phyloP scores from a whole-genome alignment of 257 asterid genomes.

The Phtheirospermum japonicum region DNA sequence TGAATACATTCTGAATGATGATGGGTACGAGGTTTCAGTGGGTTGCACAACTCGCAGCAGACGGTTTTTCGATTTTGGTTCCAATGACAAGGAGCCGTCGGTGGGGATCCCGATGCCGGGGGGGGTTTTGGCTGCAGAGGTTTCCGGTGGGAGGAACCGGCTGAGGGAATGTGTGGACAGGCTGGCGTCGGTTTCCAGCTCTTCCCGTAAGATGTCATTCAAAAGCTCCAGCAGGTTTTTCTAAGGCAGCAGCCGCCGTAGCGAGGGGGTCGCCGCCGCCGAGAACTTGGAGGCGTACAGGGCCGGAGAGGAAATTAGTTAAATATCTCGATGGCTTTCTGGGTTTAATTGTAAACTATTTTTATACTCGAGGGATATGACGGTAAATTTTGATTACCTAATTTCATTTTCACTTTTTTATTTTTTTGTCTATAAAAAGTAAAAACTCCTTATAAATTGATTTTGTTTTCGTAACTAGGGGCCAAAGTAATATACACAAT shows the following conservation, averaged over 20 bases:
- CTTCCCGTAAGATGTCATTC: constrained; percentile 61
- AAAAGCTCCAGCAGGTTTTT: constrained; percentile 73
- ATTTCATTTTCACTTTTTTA: too few relatives aligned
- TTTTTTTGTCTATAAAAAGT: too few relatives aligned
- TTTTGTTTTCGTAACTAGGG: too few relatives aligned
- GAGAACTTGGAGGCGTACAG: constrained; percentile 69
- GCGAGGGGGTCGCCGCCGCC: constrained; percentile 46
- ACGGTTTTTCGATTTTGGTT: constrained; percentile 38
- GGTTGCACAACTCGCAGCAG: constrained; percentile 43
- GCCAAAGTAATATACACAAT: too few relatives aligned
- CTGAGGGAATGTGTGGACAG: constrained; percentile 46
- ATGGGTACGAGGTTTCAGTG: constrained; percentile 55
- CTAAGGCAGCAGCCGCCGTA: constrained; percentile 76
- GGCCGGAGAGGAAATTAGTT: constrained; percentile 84
- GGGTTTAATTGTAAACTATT: constrained; percentile 51
- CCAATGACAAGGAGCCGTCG: constrained; percentile 48
- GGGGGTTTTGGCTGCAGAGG: constrained; percentile 50
- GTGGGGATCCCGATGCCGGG: constrained; percentile 35
- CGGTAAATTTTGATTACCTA: constrained; percentile 16
- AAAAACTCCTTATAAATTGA: too few relatives aligned
- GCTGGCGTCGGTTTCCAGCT: constrained; percentile 48
- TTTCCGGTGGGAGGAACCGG: constrained; percentile 62
- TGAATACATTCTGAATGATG: constrained; percentile 61
- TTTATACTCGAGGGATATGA: constrained; percentile 21
- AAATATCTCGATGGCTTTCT: constrained; percentile 85